These are phyloP conservation scores for Aspergillus sojae DNA, from an alignment of 2,329 filamentous ascomycete species.

Conservation along the genomic window DNA sequence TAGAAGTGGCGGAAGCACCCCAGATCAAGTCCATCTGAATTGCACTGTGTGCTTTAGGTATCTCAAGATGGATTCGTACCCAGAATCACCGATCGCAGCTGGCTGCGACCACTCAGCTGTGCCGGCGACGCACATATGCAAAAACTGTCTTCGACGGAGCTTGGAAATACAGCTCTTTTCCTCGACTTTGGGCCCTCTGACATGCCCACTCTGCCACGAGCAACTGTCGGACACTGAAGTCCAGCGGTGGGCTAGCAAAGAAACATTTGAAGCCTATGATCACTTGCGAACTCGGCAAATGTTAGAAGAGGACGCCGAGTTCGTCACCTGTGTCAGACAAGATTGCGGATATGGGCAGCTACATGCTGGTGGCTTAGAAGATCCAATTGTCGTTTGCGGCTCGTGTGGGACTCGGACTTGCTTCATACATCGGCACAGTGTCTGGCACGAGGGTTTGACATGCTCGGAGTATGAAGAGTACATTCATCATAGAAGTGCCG, in stretches of 20 bases:
- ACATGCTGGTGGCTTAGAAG: conserved; percentile 19
- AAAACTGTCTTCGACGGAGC: conserved; percentile 18
- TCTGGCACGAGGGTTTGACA: conserved; percentile 22
- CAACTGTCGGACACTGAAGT: conserved; percentile 19
- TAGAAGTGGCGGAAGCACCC: not conserved
- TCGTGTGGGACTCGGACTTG: conserved; percentile 21
- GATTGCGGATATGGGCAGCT: conserved; percentile 22
- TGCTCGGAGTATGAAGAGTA: conserved; percentile 21
- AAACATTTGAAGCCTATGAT: conserved; percentile 20
- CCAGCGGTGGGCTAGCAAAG: conserved; percentile 18
- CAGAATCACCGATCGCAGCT: conserved; percentile 17
- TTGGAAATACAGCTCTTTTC: conserved; percentile 19
- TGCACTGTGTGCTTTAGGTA: conserved; percentile 19
- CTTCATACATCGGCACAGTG: conserved; percentile 18
- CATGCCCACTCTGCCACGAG: conserved; percentile 20
- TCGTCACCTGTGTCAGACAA: conserved; percentile 17
- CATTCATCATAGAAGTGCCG: not conserved
- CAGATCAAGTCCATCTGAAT: conserved; percentile 1
- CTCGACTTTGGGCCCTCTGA: conserved; percentile 1
- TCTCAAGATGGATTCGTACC: conserved; percentile 11
- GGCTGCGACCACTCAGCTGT: conserved; percentile 19
- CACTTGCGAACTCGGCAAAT: conserved; percentile 16
- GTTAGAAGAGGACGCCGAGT: conserved; percentile 21
- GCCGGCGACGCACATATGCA: conserved; percentile 16
- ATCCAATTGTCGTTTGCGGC: conserved; percentile 20